phyloP scores from a whole-genome alignment of 805 yeast species.

The Millerozyma acaciae region DNA sequence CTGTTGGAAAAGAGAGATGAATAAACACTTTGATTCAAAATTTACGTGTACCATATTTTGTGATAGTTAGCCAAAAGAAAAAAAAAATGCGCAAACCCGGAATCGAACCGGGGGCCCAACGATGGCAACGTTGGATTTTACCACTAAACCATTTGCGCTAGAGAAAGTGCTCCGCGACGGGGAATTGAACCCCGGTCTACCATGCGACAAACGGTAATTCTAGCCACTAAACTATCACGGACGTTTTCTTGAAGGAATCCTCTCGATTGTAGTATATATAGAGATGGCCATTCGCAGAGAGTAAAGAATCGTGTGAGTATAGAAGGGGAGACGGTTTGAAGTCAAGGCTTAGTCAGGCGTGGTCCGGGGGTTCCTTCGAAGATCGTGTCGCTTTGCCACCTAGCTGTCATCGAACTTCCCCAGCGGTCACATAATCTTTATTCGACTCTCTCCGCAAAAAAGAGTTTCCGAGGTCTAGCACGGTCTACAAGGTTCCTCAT shows the following conservation, averaged over 20 bases:
- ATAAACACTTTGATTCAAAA: not conserved
- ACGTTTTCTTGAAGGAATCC: constrained; percentile 4
- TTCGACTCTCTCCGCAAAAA: too few relatives aligned
- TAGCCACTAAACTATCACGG: constrained; percentile 21
- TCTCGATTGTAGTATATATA: too few relatives aligned
- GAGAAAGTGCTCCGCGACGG: constrained; percentile 16
- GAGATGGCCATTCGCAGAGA: too few relatives aligned
- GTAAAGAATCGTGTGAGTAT: too few relatives aligned
- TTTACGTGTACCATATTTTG: not conserved
- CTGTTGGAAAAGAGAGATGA: not conserved
- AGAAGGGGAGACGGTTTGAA: too few relatives aligned
- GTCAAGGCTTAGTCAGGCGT: too few relatives aligned
- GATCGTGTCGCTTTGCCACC: too few relatives aligned
- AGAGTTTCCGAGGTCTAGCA: too few relatives aligned
- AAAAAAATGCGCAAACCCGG: constrained; percentile 15
- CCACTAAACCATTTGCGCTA: constrained; percentile 14
- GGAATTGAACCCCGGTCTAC: constrained; percentile 22
- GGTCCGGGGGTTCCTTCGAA: too few relatives aligned
- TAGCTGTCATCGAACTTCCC: too few relatives aligned
- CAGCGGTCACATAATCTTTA: too few relatives aligned
- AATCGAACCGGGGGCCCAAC: constrained; percentile 16
- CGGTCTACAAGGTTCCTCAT: too few relatives aligned
- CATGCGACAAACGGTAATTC: constrained; percentile 21
- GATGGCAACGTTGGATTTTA: constrained; percentile 16
- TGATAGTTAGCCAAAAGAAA: not conserved